Conservation (phyloP, 345 rosid genomes). For the Rhodamnia argentea region DNA sequence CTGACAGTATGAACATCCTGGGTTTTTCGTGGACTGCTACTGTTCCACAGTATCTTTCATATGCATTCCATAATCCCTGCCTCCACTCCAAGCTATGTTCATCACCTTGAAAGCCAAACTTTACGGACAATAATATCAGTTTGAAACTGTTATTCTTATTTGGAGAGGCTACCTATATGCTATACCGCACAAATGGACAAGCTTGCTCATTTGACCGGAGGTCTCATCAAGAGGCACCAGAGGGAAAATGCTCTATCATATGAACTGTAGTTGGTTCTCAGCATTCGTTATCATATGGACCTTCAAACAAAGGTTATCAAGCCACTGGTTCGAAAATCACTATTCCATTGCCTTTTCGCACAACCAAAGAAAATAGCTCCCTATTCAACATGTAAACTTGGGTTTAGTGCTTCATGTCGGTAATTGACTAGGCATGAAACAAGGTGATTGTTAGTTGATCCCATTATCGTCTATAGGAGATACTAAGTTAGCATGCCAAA, state of each 20-base stretch:
- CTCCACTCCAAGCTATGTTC: background rate
- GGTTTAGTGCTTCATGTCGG: background rate
- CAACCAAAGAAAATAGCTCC: background rate
- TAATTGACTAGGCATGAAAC: background rate
- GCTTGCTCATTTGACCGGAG: background rate
- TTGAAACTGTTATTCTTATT: background rate
- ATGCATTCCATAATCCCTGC: background rate
- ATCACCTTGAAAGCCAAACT: background rate
- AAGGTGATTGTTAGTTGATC: background rate
- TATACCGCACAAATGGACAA: background rate
- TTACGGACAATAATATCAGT: background rate
- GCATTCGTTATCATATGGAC: background rate
- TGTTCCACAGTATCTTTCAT: background rate
- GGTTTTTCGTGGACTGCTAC: background rate
- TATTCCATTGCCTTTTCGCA: background rate
- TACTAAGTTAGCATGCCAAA: background rate
- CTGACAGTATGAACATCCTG: background rate
- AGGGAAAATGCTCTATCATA: background rate
- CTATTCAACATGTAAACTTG: background rate
- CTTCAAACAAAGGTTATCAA: background rate
- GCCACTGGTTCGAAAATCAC: background rate
- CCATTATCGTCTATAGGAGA: background rate
- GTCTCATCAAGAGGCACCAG: background rate
- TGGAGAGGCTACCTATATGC: background rate
- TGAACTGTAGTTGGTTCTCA: background rate